Percentiles rank a stretch among this genome's conserved stretches.
These are phyloP conservation scores for Coemansia sp. DNA, from an alignment of 192 early-diverging fungal species.

Conservation along the genomic window DNA sequence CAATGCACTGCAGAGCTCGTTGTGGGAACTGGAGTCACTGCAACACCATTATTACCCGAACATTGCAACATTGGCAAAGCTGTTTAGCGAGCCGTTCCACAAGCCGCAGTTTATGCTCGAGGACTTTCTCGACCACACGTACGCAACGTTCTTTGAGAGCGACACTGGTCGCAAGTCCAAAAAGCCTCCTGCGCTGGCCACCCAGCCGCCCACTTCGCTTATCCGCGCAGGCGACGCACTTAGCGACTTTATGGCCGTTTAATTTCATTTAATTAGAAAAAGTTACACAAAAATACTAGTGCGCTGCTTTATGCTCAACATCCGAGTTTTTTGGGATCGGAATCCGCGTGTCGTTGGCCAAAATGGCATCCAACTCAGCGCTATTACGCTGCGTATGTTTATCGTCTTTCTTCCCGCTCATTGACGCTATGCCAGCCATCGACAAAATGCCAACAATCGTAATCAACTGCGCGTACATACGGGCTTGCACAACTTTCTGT, in stretches of 20 bases:
- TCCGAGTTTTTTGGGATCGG: conserved; percentile 1
- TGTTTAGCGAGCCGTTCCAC: conserved; percentile 86
- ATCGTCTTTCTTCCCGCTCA: conserved; percentile 21
- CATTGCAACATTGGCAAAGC: conserved; percentile 79
- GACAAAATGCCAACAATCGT: conserved; percentile 63
- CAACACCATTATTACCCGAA: conserved; percentile 85
- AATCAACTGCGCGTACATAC: conserved; percentile 70
- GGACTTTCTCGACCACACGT: conserved; percentile 95
- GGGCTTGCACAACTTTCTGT: conserved; percentile 70
- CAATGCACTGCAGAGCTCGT: conserved; percentile 76
- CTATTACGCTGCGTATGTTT: conserved; percentile 35
- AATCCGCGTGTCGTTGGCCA: conserved; percentile 30
- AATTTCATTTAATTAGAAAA: not conserved
- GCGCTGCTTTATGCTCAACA: not conserved
- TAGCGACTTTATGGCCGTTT: conserved; percentile 40
- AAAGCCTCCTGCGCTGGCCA: conserved; percentile 60
- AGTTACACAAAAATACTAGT: conserved; percentile 3
- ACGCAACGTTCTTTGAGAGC: conserved; percentile 70
- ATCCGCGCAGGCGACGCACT: conserved; percentile 55
- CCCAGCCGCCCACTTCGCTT: conserved; percentile 56
- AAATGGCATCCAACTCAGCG: conserved; percentile 39
- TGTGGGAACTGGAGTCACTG: conserved; percentile 94
- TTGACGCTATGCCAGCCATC: conserved; percentile 57
- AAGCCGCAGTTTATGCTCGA: conserved; percentile 88
- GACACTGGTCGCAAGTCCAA: conserved; percentile 63